Evolutionary conservation across 495 filamentous ascomycete species (phyloP).

Genomic region (Penicillium ochrochloron): DNA sequence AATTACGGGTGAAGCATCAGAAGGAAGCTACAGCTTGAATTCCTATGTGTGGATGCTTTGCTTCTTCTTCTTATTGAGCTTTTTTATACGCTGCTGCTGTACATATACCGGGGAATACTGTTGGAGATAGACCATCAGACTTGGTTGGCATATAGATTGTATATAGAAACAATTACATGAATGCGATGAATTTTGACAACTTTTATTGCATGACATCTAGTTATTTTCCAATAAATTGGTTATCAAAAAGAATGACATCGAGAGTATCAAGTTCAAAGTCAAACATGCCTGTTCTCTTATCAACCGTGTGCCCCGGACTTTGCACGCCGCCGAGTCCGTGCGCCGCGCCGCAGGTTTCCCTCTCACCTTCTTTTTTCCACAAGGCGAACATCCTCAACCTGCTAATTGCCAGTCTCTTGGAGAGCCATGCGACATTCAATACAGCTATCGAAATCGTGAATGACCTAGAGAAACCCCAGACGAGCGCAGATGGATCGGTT

Average conservation of each 20-base stretch:
- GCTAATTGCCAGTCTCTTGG: background rate
- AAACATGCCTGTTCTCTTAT: background rate
- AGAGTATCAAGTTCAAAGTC: background rate
- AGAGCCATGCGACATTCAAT: background rate
- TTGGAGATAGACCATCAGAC: constrained; percentile 11
- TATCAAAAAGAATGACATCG: background rate
- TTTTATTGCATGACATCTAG: background rate
- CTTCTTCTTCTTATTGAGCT: background rate
- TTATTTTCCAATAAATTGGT: background rate
- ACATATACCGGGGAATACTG: constrained; percentile 1
- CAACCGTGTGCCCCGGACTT: background rate
- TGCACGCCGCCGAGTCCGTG: constrained; percentile 7
- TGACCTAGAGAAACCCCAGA: too few species aligned
- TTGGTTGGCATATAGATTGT: constrained; percentile 26
- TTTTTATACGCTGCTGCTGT: constrained; percentile 23
- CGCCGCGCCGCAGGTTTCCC: constrained; percentile 9
- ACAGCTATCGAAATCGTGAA: too few species aligned
- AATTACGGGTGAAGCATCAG: constrained; percentile 73
- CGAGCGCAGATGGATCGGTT: constrained; percentile 9
- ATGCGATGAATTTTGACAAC: constrained; percentile 8
- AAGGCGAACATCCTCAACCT: background rate
- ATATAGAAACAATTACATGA: constrained; percentile 25
- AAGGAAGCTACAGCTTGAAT: constrained; percentile 34
- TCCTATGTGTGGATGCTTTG: background rate
- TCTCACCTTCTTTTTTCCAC: background rate